Evolutionary conservation across 441 rosid species (phyloP).

Genomic region (Breynia disticha): DNA sequence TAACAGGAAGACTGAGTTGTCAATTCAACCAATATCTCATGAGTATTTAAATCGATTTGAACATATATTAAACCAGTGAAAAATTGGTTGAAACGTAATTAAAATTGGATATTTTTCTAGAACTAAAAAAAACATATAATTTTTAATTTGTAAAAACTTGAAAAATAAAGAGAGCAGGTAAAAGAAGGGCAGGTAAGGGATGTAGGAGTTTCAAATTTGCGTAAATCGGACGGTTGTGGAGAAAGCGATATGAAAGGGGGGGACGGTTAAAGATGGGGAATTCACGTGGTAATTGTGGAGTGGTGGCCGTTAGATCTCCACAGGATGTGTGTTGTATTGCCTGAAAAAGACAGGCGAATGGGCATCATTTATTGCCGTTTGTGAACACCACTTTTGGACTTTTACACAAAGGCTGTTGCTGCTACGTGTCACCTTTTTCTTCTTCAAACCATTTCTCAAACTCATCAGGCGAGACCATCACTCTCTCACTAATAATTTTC

Average conservation of each 20-base stretch:
- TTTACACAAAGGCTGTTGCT: neutral
- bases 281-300: slow-evolving; percentile 22
- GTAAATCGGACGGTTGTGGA: slow-evolving; percentile 13
- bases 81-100: too few relatives aligned
- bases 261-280: slow-evolving; percentile 10
- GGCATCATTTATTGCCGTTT: neutral
- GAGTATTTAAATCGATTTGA: too few relatives aligned
- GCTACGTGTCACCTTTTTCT: neutral
- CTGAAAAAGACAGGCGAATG: slow-evolving; percentile 16
- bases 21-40: too few relatives aligned
- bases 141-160: too few relatives aligned
- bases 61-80: too few relatives aligned
- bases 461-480: too few relatives aligned
- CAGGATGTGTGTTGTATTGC: slow-evolving; percentile 10
- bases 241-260: slow-evolving; percentile 13
- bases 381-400: neutral
- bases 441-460: too few relatives aligned
- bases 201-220: slow-evolving; percentile 9
- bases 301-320: slow-evolving; percentile 15
- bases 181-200: neutral
- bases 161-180: too few relatives aligned
- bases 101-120: too few relatives aligned
- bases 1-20: too few relatives aligned
- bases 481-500: too few relatives aligned
- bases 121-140: too few relatives aligned